These are phyloP conservation scores for Thuidium tamariscinum DNA, from an alignment of 225 moss, liverwort and hornwort genomes.

Conservation along the genomic window DNA sequence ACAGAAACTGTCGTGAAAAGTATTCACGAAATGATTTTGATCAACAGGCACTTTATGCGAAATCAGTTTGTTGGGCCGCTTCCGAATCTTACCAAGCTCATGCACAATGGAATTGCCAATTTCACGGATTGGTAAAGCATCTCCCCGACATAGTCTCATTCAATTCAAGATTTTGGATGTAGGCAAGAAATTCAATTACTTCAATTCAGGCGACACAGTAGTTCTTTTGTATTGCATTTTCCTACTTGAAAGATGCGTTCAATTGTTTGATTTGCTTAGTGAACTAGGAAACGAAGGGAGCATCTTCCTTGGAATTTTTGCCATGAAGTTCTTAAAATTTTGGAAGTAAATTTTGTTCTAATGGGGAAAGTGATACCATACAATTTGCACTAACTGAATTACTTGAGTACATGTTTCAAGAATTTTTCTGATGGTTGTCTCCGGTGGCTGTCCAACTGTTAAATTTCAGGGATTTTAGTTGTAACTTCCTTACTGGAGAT, in stretches of 20 bases:
- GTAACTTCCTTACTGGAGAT: neutral
- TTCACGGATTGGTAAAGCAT: neutral
- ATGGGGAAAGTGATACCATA: too few species aligned
- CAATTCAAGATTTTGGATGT: neutral
- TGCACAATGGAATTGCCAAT: constrained; percentile 17
- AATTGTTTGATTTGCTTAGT: neutral
- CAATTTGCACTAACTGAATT: too few species aligned
- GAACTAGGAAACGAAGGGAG: neutral
- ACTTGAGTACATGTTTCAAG: neutral
- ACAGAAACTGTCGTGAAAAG: neutral
- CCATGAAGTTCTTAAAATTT: neutral
- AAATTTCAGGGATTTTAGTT: constrained; percentile 1
- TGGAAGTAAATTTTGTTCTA: neutral
- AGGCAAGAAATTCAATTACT: neutral
- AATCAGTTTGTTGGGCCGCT: neutral
- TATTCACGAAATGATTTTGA: neutral
- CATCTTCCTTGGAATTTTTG: neutral
- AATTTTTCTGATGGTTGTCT: neutral
- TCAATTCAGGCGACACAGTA: neutral
- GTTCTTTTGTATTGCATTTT: neutral
- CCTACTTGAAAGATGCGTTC: neutral
- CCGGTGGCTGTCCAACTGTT: neutral
- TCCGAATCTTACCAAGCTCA: constrained; percentile 5
- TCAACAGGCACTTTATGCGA: neutral
- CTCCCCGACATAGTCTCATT: neutral